Conservation (phyloP, 192 early-diverging fungal species). For the Gigaspora rosea region DNA sequence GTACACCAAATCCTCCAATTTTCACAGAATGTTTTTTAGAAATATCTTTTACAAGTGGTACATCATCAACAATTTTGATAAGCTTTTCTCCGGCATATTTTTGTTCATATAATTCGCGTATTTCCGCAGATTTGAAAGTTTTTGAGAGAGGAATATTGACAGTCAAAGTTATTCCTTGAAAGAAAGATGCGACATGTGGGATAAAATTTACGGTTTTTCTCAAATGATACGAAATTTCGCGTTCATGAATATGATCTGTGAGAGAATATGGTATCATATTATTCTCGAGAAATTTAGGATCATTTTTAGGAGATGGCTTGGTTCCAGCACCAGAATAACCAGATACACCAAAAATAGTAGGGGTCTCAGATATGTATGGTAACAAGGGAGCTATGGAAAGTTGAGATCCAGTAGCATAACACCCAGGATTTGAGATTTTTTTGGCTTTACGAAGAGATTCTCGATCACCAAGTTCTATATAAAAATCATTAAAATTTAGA, state of each 20-base stretch:
- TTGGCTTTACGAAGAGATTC: slow-evolving; percentile 58
- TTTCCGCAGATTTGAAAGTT: slow-evolving; percentile 69
- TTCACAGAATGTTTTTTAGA: slow-evolving; percentile 86
- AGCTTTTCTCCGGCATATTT: slow-evolving; percentile 79
- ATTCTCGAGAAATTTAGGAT: slow-evolving; percentile 80
- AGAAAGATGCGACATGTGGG: slow-evolving; percentile 88
- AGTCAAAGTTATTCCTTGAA: slow-evolving; percentile 93
- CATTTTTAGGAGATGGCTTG: slow-evolving; percentile 95
- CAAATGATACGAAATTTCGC: slow-evolving; percentile 84
- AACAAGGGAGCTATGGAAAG: slow-evolving; percentile 85
- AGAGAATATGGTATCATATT: slow-evolving; percentile 92
- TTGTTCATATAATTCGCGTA: slow-evolving; percentile 70
- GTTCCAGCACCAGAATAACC: slow-evolving; percentile 99
- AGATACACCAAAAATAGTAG: slow-evolving; percentile 92
- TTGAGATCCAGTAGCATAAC: slow-evolving; percentile 98
- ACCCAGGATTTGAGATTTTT: slow-evolving; percentile 94
- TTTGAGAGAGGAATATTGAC: slow-evolving; percentile 82
- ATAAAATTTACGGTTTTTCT: slow-evolving; percentile 72
- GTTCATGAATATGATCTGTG: slow-evolving; percentile 95
- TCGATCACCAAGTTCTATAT: slow-evolving; percentile 70
- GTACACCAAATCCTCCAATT: slow-evolving; percentile 92
- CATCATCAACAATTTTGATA: slow-evolving; percentile 72
- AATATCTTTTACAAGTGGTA: slow-evolving; percentile 89
- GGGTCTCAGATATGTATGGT: slow-evolving; percentile 59
- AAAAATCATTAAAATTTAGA: background rate